phyloP scores from a whole-genome alignment of 495 filamentous ascomycete genomes.

The Penicillium waksmanii region DNA sequence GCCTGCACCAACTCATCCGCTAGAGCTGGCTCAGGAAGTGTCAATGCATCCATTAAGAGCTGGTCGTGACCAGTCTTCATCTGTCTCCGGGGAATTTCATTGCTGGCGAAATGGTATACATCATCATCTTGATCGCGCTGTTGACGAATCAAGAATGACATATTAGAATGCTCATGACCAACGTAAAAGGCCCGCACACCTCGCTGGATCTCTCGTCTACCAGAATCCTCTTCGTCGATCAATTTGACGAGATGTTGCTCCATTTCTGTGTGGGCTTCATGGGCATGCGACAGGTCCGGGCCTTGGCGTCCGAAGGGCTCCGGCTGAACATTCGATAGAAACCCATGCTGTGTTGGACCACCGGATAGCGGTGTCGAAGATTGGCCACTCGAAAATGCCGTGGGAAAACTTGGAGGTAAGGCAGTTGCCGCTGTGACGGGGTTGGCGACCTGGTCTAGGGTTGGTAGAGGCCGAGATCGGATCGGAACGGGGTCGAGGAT shows the following conservation, averaged over 20 bases:
- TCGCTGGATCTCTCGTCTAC: conserved; percentile 46
- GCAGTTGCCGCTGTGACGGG: conserved; percentile 26
- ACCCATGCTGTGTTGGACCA: conserved; percentile 27
- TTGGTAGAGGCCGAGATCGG: conserved; percentile 45
- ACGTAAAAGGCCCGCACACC: conserved; percentile 54
- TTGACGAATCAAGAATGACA: conserved; percentile 56
- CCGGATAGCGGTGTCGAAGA: conserved; percentile 23
- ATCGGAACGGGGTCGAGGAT: conserved; percentile 55
- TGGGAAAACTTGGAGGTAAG: conserved; percentile 36
- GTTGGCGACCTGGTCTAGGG: conserved; percentile 30
- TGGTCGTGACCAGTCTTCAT: conserved; percentile 51
- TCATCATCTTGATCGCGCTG: conserved; percentile 50
- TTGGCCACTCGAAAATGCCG: conserved; percentile 32
- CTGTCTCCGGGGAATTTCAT: conserved; percentile 51
- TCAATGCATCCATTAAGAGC: conserved; percentile 52
- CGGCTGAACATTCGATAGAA: conserved; percentile 25
- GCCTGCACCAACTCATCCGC: conserved; percentile 53
- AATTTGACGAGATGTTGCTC: conserved; percentile 51
- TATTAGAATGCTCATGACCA: conserved; percentile 54
- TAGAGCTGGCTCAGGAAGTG: conserved; percentile 46
- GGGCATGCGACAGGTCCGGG: conserved; percentile 35
- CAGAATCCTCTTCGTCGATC: conserved; percentile 50
- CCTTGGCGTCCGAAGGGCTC: conserved; percentile 34
- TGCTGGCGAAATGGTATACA: conserved; percentile 53
- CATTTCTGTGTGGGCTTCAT: conserved; percentile 42